These are phyloP conservation scores for Scedosporium dehoogii DNA, from an alignment of 2,329 filamentous ascomycete species.

Conservation along the genomic window DNA sequence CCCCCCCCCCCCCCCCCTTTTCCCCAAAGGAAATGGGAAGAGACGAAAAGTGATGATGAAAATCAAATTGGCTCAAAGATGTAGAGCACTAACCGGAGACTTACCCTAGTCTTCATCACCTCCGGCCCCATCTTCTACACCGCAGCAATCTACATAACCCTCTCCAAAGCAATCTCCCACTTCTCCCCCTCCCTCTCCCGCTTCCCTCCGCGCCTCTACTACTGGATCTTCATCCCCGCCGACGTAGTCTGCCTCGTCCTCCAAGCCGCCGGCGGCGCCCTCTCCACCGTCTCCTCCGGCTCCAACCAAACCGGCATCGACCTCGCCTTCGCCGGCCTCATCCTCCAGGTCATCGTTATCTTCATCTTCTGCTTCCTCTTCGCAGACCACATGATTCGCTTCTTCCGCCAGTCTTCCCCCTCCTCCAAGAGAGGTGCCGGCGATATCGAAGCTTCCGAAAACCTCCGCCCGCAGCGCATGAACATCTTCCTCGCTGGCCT, in stretches of 20 bases:
- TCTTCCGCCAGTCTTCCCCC: constrained; percentile 17
- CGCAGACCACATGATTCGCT: constrained; percentile 38
- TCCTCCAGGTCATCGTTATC: constrained; percentile 48
- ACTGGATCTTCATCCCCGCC: constrained; percentile 43
- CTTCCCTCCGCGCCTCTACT: constrained; percentile 31
- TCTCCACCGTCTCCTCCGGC: constrained; percentile 33
- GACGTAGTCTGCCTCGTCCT: constrained; percentile 47
- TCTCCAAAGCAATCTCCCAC: constrained; percentile 26
- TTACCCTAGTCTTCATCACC: constrained; percentile 41
- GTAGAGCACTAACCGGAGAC: neutral
- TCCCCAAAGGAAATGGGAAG: neutral
- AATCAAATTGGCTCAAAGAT: neutral
- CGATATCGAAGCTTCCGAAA: neutral
- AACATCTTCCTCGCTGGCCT: constrained; percentile 42
- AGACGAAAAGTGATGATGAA: neutral
- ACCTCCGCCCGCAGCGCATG: constrained; percentile 18
- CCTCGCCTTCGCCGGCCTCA: constrained; percentile 40
- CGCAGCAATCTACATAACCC: constrained; percentile 57
- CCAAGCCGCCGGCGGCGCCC: constrained; percentile 46
- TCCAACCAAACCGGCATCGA: constrained; percentile 26
- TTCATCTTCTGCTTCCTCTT: constrained; percentile 39
- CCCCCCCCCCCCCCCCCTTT: too few relatives aligned
- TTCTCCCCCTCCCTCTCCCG: constrained; percentile 30
- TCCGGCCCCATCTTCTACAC: constrained; percentile 37
- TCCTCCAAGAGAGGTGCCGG: neutral